These are phyloP conservation scores for Casuarina cunninghamiana DNA, from an alignment of 306 rosid species.

Conservation along the genomic window DNA sequence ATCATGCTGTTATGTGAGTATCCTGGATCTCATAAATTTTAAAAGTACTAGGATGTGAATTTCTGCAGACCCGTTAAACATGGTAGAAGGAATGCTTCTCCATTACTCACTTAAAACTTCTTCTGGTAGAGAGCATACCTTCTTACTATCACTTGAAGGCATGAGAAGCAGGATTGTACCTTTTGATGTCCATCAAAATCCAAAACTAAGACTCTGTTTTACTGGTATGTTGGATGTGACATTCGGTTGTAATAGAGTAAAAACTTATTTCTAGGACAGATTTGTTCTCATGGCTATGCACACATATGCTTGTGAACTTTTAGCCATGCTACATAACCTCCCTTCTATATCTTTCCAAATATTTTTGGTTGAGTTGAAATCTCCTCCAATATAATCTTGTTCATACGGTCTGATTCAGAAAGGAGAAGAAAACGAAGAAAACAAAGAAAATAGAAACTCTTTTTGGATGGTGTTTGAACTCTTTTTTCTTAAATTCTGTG, in stretches of 20 bases:
- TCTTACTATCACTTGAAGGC: conserved; percentile 18
- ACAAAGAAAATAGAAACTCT: background rate
- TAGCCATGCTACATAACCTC: background rate
- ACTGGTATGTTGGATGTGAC: background rate
- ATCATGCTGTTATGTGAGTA: conserved; percentile 16
- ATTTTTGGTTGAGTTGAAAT: conserved; percentile 1
- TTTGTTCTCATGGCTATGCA: background rate
- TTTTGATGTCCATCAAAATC: conserved; percentile 23
- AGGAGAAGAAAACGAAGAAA: background rate
- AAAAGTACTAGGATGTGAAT: background rate
- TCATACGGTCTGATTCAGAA: background rate
- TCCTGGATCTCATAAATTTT: conserved; percentile 20
- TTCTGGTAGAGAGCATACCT: conserved; percentile 9
- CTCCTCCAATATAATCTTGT: background rate
- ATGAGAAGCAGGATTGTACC: conserved; percentile 7
- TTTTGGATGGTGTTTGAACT: background rate
- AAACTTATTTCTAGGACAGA: background rate
- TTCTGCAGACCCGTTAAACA: background rate
- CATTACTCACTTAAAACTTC: conserved; percentile 15
- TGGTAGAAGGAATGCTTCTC: background rate
- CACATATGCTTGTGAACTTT: background rate
- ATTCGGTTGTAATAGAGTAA: background rate
- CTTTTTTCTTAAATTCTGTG: background rate
- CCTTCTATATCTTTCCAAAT: background rate
- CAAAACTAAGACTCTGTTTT: background rate